A percentile compares a stretch with the other conserved stretches of the same genome.
Conservation (phyloP, 345 rosid genomes). For the Reutealis trisperma region DNA sequence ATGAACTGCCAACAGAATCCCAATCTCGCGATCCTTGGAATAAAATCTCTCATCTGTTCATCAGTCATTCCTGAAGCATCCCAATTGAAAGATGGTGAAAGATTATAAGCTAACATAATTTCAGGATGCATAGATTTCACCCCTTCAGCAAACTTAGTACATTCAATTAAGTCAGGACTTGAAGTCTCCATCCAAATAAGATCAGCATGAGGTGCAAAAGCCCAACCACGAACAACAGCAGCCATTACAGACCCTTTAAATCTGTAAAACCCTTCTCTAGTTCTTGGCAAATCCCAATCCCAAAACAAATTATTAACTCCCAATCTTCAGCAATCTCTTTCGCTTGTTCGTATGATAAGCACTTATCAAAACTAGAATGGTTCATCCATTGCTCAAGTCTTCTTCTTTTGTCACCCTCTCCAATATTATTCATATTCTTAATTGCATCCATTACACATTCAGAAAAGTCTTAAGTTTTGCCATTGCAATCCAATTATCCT, state of each 20-base stretch:
- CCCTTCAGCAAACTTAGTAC: constrained; percentile 74
- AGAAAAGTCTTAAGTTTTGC: constrained; percentile 79
- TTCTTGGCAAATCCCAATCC: constrained; percentile 97
- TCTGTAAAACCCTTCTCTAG: constrained; percentile 94
- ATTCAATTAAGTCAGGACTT: constrained; percentile 75
- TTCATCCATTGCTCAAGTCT: constrained; percentile 68
- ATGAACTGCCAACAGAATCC: constrained; percentile 98
- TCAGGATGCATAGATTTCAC: constrained; percentile 67
- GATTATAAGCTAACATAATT: constrained; percentile 88
- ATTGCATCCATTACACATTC: constrained; percentile 64
- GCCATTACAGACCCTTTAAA: constrained; percentile 85
- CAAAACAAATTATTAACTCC: constrained; percentile 83
- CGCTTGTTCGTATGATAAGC: constrained; percentile 68
- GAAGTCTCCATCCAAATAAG: constrained; percentile 95
- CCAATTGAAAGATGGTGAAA: constrained; percentile 96
- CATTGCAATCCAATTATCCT: constrained; percentile 76
- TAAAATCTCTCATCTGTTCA: constrained; percentile 80
- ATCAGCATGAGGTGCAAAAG: constrained; percentile 83
- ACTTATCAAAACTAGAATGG: constrained; percentile 65
- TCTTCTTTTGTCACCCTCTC: constrained; percentile 62
- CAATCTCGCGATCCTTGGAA: constrained; percentile 72
- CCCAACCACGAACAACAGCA: constrained; percentile 84
- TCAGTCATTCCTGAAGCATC: constrained; percentile 94
- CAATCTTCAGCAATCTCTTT: constrained; percentile 68
- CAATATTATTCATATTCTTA: constrained; percentile 55